Evolutionary conservation across 306 rosid genomes (phyloP), one percentile per base, ranked within the genome.

Genomic region (Prunus mume): DNA sequence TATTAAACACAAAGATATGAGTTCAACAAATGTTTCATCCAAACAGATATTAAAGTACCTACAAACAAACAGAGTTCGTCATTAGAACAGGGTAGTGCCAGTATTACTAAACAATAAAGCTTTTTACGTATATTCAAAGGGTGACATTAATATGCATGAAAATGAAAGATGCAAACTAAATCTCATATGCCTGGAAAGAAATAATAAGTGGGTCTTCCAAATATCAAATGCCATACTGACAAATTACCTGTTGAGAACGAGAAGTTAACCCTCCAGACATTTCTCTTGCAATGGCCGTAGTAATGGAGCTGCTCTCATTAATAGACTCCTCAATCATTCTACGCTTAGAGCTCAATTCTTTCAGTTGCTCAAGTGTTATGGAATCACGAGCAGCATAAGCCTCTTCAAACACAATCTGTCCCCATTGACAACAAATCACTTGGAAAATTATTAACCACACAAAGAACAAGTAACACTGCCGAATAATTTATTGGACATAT

Each of bases 331-430:
- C 90, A 28, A 92, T 81, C 45, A 84, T 85, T 81, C 82, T 88
- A n/a, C 97, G 92, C 78, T 82, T 88, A 20, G 96, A 85, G 86
- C 87, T 92, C 78, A 92, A 67, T 83, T 92, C 96, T 77, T 92
- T 92, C 78, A 90, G 81, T 76, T 90, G 92, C 80, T 92, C 97
- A 19, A 88, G 93, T 50, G 97, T 88, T 25, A 74, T 84, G 27
- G 96, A 83, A 87, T 90, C 93, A 54, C 69, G 43, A 8, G 92
- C 90, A 67, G 80, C 73, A 71, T 76, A 92, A 32, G 30, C 79
- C 22, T 87, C 90, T 82, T 92, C 96, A 78, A 90, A 92, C 81
- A 90, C 91, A 61, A 90, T 75, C 97, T 92, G 83, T 28, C 32
- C 65, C 56, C 81, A 89, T 71, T 71, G 41, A 73, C 83, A 87